Percentiles rank a stretch among this genome's conserved stretches.
These are phyloP conservation scores for Scedosporium dehoogii DNA, from an alignment of 2,329 filamentous ascomycete species.

Conservation along the genomic window DNA sequence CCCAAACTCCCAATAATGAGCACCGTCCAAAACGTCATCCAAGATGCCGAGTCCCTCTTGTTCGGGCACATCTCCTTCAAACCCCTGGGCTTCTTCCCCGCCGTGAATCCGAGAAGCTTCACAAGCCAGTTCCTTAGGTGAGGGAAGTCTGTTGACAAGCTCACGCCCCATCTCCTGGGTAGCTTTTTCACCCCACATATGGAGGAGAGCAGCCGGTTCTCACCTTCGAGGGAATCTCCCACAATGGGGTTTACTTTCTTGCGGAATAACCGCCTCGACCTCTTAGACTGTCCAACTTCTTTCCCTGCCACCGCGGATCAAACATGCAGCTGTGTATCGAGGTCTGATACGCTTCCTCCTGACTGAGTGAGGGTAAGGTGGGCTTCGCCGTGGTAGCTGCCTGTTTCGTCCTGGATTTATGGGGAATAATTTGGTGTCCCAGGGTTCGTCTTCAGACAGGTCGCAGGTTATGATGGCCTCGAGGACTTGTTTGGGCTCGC, in stretches of 20 bases:
- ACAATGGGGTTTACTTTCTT: not conserved
- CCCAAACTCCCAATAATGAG: slow-evolving; percentile 13
- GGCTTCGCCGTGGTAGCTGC: not conserved
- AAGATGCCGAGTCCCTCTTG: slow-evolving; percentile 15
- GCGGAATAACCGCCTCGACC: not conserved
- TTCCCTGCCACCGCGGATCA: too few species aligned
- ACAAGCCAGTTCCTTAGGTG: not conserved
- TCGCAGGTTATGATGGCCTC: not conserved
- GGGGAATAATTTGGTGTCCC: not conserved
- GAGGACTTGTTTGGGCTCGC: not conserved
- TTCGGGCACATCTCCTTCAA: slow-evolving; percentile 13
- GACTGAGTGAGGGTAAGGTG: not conserved
- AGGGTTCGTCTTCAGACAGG: not conserved
- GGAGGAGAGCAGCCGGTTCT: not conserved
- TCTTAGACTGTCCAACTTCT: not conserved
- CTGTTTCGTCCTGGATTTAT: not conserved
- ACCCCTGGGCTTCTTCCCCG: slow-evolving; percentile 9
- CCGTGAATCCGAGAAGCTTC: not conserved
- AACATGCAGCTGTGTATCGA: not conserved
- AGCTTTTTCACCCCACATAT: not conserved
- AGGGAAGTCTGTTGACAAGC: not conserved
- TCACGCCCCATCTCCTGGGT: not conserved
- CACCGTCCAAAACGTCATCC: slow-evolving; percentile 15
- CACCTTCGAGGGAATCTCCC: not conserved
- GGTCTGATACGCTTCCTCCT: not conserved